Percentiles rank a stretch among this genome's conserved stretches.
phyloP scores from a whole-genome alignment of 2,329 filamentous ascomycete genomes.

The Pyrenochaeta sp. region DNA sequence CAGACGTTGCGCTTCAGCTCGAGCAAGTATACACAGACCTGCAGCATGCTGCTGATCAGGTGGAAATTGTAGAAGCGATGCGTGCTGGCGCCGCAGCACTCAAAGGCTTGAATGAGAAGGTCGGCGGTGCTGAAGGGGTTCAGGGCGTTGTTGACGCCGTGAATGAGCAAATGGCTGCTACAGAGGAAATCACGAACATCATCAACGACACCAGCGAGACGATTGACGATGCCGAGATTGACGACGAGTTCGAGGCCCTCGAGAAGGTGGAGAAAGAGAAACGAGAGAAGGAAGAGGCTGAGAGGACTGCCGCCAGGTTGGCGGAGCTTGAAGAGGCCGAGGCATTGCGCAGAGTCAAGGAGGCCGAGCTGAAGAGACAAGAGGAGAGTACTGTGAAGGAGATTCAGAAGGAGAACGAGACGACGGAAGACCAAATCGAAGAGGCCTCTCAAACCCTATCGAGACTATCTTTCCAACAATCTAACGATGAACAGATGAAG shows the following conservation, averaged over 20 bases:
- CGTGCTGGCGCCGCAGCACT: conserved; percentile 77
- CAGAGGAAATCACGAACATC: conserved; percentile 80
- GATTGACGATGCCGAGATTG: conserved; percentile 82
- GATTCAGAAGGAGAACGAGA: conserved; percentile 7
- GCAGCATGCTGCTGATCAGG: conserved; percentile 83
- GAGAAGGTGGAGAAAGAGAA: conserved; percentile 77
- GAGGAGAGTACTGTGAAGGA: conserved; percentile 2
- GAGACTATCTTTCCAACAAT: conserved; percentile 26
- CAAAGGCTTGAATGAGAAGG: conserved; percentile 73
- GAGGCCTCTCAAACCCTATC: conserved; percentile 25
- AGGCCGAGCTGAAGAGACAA: conserved; percentile 60
- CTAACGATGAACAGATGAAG: conserved; percentile 29
- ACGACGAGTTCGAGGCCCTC: conserved; percentile 84
- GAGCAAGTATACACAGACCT: conserved; percentile 85
- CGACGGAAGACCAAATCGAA: conserved; percentile 20
- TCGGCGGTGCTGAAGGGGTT: conserved; percentile 78
- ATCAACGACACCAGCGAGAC: conserved; percentile 66
- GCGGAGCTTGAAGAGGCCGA: conserved; percentile 45
- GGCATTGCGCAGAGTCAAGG: conserved; percentile 42
- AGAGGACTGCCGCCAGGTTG: conserved; percentile 59
- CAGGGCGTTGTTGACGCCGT: conserved; percentile 78
- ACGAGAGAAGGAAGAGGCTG: conserved; percentile 69
- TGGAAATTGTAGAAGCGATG: conserved; percentile 84
- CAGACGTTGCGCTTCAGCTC: conserved; percentile 77
- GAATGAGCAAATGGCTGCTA: conserved; percentile 75